Evolutionary conservation across 805 yeast genomes (phyloP), one percentile per base, ranked within the genome.

Genomic region (Ogataea glucozyma): DNA sequence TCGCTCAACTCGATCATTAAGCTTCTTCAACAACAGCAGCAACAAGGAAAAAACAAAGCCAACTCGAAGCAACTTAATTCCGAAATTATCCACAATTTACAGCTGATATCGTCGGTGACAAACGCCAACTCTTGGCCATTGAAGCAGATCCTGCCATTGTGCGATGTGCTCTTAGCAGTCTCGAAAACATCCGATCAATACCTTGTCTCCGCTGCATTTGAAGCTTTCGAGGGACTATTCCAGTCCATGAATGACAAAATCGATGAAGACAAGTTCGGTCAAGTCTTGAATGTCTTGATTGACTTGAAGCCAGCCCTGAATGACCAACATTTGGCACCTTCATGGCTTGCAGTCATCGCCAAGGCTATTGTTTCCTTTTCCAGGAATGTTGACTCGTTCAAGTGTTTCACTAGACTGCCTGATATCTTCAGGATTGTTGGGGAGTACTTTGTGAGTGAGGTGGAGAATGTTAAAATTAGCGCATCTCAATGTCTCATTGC

Each of bases 331-430:
- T 73, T 93, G 52, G 88, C 91, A 2, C 96, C 95, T 11, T 78
- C 97, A 10, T 93, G 99, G 99, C 75, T 89, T 31, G 96, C 97
- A 1, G 95, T 90, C 16, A 77, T 91, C 33, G 93, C 97, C 7
- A 89, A 88, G 57, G 95, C 91, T 35, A 68, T 78, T 35, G 65
- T 75, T 3, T 69, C 84, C 0, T 80, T 76, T 51, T 65, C 85
- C 4, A 63, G 62, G 13, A 56, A 57, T 34, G 66, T 76, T 31
- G 76, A 78, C 43, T 73, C 81, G 5, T 51, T 67, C 13, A 65
- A 70, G 30, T 80, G 86, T 41, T 60, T 89, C 24, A 52, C 64
- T 22, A 78, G 76, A 51, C 58, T 86, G 6, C 84, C 88, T 8
- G 66, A 67, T 18, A 63, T 79, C n/a, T 73, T 83, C 53, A 64